phyloP scores from a whole-genome alignment of 345 rosid genomes.

The Moringa oleifera region DNA sequence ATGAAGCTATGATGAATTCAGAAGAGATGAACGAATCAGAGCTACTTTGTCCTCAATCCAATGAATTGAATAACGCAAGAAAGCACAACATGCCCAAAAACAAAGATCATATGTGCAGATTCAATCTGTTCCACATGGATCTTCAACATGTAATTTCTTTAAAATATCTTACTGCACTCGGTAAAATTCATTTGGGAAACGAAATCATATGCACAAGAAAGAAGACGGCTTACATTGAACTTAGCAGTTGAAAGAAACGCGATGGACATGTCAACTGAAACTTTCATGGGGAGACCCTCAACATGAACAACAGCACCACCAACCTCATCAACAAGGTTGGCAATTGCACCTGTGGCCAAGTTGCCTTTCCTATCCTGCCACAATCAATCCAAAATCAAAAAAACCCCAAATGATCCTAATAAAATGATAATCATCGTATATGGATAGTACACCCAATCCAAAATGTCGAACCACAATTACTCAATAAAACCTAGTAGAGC shows the following conservation, averaged over 20 bases:
- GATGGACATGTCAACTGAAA: slow-evolving; percentile 90
- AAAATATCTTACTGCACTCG: neutral
- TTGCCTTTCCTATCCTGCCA: slow-evolving; percentile 71
- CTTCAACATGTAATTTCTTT: neutral
- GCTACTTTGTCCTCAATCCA: too few relatives aligned
- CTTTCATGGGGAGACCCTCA: slow-evolving; percentile 58
- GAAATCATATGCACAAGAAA: too few relatives aligned
- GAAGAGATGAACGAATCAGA: too few relatives aligned
- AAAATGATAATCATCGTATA: too few relatives aligned
- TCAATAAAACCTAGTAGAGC: neutral
- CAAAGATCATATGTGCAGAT: too few relatives aligned
- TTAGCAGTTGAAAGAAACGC: slow-evolving; percentile 64
- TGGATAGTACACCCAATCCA: too few relatives aligned
- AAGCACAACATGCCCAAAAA: too few relatives aligned
- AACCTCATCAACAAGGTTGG: slow-evolving; percentile 84
- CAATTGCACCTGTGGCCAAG: slow-evolving; percentile 74
- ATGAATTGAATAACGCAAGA: too few relatives aligned
- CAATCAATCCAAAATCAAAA: neutral
- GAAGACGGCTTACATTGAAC: slow-evolving; percentile 38
- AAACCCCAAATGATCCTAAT: neutral
- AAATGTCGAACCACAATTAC: neutral
- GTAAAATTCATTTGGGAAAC: neutral
- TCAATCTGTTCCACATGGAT: too few relatives aligned
- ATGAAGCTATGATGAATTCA: too few relatives aligned
- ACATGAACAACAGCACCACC: slow-evolving; percentile 61